Percentiles rank a stretch among this genome's conserved stretches.
These are phyloP conservation scores for Pythium rhizo-oryzae DNA, from an alignment of 352 stramenopile genomes.

Conservation along the genomic window DNA sequence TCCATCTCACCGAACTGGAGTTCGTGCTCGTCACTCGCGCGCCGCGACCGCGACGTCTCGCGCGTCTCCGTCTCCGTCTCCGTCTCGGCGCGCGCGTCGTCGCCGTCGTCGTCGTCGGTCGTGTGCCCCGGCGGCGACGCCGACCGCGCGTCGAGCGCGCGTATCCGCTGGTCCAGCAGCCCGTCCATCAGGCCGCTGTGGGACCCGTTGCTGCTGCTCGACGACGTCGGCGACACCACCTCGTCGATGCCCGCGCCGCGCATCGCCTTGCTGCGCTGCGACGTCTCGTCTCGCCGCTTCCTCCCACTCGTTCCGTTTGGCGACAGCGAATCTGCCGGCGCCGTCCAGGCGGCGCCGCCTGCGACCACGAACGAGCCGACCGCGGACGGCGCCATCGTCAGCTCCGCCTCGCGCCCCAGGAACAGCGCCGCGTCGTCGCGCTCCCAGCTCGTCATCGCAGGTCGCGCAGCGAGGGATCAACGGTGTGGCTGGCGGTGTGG, in stretches of 20 bases:
- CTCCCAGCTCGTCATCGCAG: slow-evolving; percentile 31
- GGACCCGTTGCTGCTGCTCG: slow-evolving; percentile 35
- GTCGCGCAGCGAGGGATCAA: no score
- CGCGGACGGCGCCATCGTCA: slow-evolving; percentile 17
- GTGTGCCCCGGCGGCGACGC: not conserved
- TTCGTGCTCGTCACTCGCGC: slow-evolving; percentile 28
- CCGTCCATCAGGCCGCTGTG: slow-evolving; percentile 19
- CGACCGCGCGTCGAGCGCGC: not conserved
- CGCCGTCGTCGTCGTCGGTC: not conserved
- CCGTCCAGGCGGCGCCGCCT: not conserved
- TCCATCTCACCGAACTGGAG: slow-evolving; percentile 36
- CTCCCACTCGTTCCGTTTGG: not conserved
- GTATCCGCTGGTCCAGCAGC: slow-evolving; percentile 24
- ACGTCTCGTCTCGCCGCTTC: not conserved
- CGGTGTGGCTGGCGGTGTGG: no score
- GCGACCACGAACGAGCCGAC: slow-evolving; percentile 31
- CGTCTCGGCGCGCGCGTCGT: not conserved
- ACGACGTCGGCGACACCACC: slow-evolving; percentile 35
- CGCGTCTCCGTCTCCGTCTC: not conserved
- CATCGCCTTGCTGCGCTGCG: not conserved
- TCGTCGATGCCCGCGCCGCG: slow-evolving; percentile 12
- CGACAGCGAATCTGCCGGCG: no score
- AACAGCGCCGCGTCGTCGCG: slow-evolving; percentile 32
- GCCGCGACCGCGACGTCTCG: slow-evolving; percentile 7
- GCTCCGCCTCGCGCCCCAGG: slow-evolving; percentile 14